These are phyloP conservation scores for Priceomyces castillae DNA, from an alignment of 805 yeast species.

Conservation along the genomic window DNA sequence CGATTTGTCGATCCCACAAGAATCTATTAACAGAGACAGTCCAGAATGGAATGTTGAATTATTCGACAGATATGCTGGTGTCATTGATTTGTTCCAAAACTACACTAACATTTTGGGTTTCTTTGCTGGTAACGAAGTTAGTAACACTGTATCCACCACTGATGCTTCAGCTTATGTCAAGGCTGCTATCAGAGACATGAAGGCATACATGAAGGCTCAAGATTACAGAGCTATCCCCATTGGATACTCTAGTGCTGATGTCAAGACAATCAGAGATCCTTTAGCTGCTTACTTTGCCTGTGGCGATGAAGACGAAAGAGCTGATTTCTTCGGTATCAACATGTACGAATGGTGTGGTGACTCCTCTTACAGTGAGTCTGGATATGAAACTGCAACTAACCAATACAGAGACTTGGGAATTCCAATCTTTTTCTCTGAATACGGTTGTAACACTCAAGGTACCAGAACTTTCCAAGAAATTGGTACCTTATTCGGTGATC, in stretches of 20 bases:
- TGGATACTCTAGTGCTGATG: conserved; percentile 93
- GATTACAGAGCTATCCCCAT: conserved; percentile 81
- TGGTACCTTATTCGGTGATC: conserved; percentile 55
- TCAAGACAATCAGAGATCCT: conserved; percentile 69
- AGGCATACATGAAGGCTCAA: conserved; percentile 63
- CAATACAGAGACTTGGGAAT: conserved; percentile 71
- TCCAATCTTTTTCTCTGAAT: conserved; percentile 84
- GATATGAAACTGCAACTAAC: conserved; percentile 67
- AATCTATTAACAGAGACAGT: conserved; percentile 69
- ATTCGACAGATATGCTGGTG: conserved; percentile 73
- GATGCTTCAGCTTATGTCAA: conserved; percentile 92
- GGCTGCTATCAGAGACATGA: conserved; percentile 92
- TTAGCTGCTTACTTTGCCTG: conserved; percentile 86
- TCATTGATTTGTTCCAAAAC: conserved; percentile 73
- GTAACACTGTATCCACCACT: conserved; percentile 79
- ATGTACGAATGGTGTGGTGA: conserved; percentile 88
- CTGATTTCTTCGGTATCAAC: conserved; percentile 81
- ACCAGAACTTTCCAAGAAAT: conserved; percentile 83
- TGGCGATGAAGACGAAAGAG: conserved; percentile 62
- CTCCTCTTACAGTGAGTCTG: conserved; percentile 57
- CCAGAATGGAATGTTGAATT: conserved; percentile 78
- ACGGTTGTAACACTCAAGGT: conserved; percentile 73
- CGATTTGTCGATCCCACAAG: conserved; percentile 63
- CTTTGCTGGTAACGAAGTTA: conserved; percentile 97
- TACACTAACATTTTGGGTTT: conserved; percentile 86